phyloP scores from a whole-genome alignment of 176 grass and related monocot species.

The Ampelocalamus luodianensis region DNA sequence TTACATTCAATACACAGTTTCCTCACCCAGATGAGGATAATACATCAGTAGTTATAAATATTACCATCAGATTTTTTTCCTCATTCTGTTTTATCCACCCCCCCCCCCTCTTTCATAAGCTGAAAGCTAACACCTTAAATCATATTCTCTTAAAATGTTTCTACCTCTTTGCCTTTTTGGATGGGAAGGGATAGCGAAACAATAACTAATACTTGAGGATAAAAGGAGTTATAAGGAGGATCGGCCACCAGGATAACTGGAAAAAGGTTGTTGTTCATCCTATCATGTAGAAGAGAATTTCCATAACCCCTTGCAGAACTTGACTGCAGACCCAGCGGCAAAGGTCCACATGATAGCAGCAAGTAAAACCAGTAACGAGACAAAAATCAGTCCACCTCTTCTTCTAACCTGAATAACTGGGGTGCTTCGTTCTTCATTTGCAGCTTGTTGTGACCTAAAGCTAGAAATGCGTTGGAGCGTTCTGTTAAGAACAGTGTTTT shows the following conservation, averaged over 20 bases:
- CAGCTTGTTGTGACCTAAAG: constrained; percentile 65
- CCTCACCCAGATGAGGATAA: constrained; percentile 19
- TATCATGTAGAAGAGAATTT: constrained; percentile 37
- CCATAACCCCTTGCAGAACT: constrained; percentile 64
- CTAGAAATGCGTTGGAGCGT: constrained; percentile 81
- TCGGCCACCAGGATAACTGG: background rate
- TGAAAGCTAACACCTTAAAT: constrained; percentile 29
- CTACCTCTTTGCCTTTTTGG: constrained; percentile 33
- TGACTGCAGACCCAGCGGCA: constrained; percentile 53
- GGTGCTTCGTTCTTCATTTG: constrained; percentile 38
- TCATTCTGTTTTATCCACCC: background rate
- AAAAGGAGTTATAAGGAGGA: constrained; percentile 5
- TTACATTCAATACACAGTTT: constrained; percentile 37
- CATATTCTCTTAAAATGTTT: constrained; percentile 24
- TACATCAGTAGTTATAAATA: constrained; percentile 35
- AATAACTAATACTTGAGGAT: constrained; percentile 8
- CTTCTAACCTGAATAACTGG: constrained; percentile 45
- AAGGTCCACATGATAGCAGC: constrained; percentile 74
- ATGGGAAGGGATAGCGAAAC: constrained; percentile 19
- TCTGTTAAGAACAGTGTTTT: constrained; percentile 65
- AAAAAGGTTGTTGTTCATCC: background rate
- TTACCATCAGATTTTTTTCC: background rate
- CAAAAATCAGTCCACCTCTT: constrained; percentile 54
- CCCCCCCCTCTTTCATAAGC: background rate
- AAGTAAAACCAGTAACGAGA: constrained; percentile 70